These are phyloP conservation scores for Corylus avellana DNA, from an alignment of 306 rosid genomes.

Conservation along the genomic window DNA sequence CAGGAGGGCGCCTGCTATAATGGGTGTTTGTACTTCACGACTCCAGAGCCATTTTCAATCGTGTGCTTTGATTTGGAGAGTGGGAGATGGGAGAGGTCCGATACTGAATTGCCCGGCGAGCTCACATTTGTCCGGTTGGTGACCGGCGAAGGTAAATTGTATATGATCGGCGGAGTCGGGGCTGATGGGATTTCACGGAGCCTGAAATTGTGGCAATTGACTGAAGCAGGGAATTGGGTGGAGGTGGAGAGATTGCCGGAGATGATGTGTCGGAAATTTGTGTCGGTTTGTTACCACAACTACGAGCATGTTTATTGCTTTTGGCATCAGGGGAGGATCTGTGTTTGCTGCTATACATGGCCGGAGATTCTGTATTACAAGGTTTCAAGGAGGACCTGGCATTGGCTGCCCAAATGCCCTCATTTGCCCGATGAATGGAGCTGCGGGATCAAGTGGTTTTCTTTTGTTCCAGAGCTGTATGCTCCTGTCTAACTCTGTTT, in stretches of 20 bases:
- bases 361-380: constrained; percentile 86
- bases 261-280: constrained; percentile 66
- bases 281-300: constrained; percentile 85
- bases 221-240: constrained; percentile 50
- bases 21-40: constrained; percentile 58
- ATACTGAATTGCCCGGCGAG: constrained; percentile 42
- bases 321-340: constrained; percentile 87
- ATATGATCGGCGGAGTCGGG: constrained; percentile 81
- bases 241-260: constrained; percentile 74
- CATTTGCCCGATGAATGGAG: constrained; percentile 76
- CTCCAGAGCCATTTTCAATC: constrained; percentile 66
- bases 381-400: constrained; percentile 75
- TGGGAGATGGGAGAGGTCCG: constrained; percentile 53
- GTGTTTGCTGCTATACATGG: constrained; percentile 90
- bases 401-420: constrained; percentile 87
- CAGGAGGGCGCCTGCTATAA: constrained; percentile 55
- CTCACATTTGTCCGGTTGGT: constrained; percentile 68
- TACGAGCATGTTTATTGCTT: constrained; percentile 89
- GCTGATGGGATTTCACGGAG: constrained; percentile 76
- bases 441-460: constrained; percentile 88
- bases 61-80: constrained; percentile 63
- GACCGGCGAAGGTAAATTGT: constrained; percentile 53
- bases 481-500: constrained; percentile 38
- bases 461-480: constrained; percentile 70
- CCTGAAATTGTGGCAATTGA: constrained; percentile 67